A percentile compares a stretch with the other conserved stretches of the same genome.
phyloP scores from a whole-genome alignment of 1,139 yeast species.

The Yamadazyma jaroonii region DNA sequence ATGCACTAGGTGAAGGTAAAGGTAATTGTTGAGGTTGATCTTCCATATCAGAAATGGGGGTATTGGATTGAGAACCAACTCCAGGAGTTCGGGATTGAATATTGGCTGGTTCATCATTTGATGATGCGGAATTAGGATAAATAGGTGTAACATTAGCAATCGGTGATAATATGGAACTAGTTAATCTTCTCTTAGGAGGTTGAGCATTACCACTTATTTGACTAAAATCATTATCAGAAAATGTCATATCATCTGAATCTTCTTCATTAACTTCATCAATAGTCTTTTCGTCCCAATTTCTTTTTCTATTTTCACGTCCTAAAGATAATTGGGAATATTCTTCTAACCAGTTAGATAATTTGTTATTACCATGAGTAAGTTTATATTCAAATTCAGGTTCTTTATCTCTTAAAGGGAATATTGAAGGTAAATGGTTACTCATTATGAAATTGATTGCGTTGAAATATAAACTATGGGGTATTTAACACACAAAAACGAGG shows the following conservation, averaged over 20 bases:
- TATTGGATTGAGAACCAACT: constrained; percentile 24
- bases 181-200: constrained; percentile 42
- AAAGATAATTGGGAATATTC: constrained; percentile 26
- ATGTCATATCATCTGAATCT: constrained; percentile 34
- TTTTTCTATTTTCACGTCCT: constrained; percentile 24
- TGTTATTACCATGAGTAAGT: constrained; percentile 30
- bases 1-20: constrained; percentile 68
- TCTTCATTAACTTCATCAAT: constrained; percentile 16
- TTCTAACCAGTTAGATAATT: constrained; percentile 34
- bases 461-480: no score
- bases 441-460: no score
- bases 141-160: constrained; percentile 8
- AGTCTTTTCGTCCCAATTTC: constrained; percentile 14
- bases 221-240: constrained; percentile 33
- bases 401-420: constrained; percentile 33
- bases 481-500: no score
- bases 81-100: constrained; percentile 8
- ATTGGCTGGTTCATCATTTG: constrained; percentile 2
- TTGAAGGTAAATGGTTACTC: constrained; percentile 20
- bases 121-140: background rate
- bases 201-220: constrained; percentile 29
- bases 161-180: constrained; percentile 17
- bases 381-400: constrained; percentile 34
- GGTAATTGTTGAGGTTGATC: constrained; percentile 48
- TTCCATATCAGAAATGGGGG: constrained; percentile 40